Conservation (phyloP, 192 early-diverging fungal species). For the Glomus cerebriforme region DNA sequence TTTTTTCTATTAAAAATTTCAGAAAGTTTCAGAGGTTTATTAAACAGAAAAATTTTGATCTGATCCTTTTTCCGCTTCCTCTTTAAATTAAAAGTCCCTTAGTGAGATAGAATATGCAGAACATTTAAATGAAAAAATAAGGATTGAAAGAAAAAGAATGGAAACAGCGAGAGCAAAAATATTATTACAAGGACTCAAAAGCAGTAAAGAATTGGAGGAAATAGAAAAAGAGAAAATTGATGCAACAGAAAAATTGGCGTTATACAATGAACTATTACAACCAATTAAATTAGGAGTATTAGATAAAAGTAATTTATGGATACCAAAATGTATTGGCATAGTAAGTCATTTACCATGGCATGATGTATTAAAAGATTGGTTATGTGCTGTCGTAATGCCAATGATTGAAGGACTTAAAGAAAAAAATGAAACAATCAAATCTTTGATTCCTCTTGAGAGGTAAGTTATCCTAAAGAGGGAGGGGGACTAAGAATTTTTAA, state of each 20-base stretch:
- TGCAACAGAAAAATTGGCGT: slow-evolving; percentile 67
- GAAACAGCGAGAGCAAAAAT: slow-evolving; percentile 1
- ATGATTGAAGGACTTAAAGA: slow-evolving; percentile 54
- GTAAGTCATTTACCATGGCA: slow-evolving; percentile 74
- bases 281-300: slow-evolving; percentile 60
- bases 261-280: slow-evolving; percentile 65
- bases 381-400: slow-evolving; percentile 60
- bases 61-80: not conserved
- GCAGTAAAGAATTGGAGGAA: slow-evolving; percentile 4
- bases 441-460: slow-evolving; percentile 58
- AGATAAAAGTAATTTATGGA: slow-evolving; percentile 64
- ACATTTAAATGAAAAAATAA: slow-evolving; percentile 37
- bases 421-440: slow-evolving; percentile 31
- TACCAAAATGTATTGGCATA: slow-evolving; percentile 68
- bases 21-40: too few species aligned
- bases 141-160: slow-evolving; percentile 11
- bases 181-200: not conserved
- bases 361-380: slow-evolving; percentile 76
- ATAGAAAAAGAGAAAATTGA: slow-evolving; percentile 42
- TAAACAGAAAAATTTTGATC: not conserved
- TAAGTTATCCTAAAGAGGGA: not conserved
- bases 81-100: slow-evolving; percentile 24
- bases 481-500: too few species aligned
- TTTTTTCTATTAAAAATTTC: not conserved
- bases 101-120: slow-evolving; percentile 42